Conservation (phyloP, 768 basidiomycete genomes). For the Pleurotus cornucopiae region DNA sequence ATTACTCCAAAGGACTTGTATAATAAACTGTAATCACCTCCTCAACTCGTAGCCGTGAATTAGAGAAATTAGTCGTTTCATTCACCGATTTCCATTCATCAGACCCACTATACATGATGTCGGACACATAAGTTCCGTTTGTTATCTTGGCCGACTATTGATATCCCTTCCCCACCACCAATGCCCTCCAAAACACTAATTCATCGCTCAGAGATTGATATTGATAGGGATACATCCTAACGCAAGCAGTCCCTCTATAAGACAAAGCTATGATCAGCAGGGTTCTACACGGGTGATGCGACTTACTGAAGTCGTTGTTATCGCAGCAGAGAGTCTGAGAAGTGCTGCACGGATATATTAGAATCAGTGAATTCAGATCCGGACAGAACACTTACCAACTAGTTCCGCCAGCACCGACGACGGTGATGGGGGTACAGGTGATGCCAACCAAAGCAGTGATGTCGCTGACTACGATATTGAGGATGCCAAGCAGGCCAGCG, state of each 20-base stretch:
- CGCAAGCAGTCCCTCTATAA: constrained; percentile 20
- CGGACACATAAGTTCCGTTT: too few species aligned
- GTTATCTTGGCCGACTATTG: too few species aligned
- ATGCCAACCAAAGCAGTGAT: constrained; percentile 4
- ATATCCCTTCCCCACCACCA: too few species aligned
- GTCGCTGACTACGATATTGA: constrained; percentile 18
- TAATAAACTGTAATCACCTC: too few species aligned
- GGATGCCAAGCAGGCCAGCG: constrained; percentile 10
- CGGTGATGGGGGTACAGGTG: constrained; percentile 16
- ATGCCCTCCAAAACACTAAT: not conserved
- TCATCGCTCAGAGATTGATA: constrained; percentile 8
- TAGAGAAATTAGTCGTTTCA: too few species aligned
- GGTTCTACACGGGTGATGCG: too few species aligned
- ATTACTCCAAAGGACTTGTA: too few species aligned
- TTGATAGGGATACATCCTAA: constrained; percentile 22
- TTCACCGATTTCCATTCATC: too few species aligned
- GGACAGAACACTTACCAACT: not conserved
- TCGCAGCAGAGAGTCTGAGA: constrained; percentile 22
- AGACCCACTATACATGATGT: too few species aligned
- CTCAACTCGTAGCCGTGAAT: too few species aligned
- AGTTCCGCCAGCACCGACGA: constrained; percentile 13
- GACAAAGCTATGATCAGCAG: too few species aligned
- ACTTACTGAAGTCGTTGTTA: constrained; percentile 14
- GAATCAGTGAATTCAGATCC: not conserved
- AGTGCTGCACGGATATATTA: constrained; percentile 10